Conservation (phyloP, 768 basidiomycete species). For the Leccinum imitatum region DNA sequence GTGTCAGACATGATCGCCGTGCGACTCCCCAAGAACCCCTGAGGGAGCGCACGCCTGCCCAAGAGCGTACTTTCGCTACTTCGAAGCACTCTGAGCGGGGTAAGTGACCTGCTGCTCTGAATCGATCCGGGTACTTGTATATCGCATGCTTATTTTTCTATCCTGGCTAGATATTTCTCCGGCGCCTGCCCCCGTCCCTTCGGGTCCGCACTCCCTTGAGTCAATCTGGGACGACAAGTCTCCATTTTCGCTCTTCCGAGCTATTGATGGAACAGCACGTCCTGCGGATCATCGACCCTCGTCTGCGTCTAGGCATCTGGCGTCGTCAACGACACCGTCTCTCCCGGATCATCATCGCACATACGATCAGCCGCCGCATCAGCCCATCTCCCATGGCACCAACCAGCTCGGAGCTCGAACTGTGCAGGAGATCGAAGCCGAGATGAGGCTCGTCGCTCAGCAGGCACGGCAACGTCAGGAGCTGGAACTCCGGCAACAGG, state of each 20-base stretch:
- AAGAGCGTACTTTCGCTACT: slow-evolving; percentile 21
- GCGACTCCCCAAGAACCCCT: slow-evolving; percentile 22
- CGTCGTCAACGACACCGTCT: slow-evolving; percentile 21
- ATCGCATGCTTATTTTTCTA: slow-evolving; percentile 14
- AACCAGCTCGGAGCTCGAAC: slow-evolving; percentile 52
- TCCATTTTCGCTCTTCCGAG: slow-evolving; percentile 65
- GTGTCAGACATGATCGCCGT: slow-evolving; percentile 16
- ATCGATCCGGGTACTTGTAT: slow-evolving; percentile 11
- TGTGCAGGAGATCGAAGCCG: slow-evolving; percentile 79
- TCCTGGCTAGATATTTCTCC: slow-evolving; percentile 26
- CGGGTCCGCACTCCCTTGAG: slow-evolving; percentile 52
- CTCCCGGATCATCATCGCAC: slow-evolving; percentile 34
- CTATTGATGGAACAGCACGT: slow-evolving; percentile 49
- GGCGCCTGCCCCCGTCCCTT: slow-evolving; percentile 34
- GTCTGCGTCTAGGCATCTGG: slow-evolving; percentile 24
- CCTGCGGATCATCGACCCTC: slow-evolving; percentile 34
- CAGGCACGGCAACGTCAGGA: slow-evolving; percentile 41
- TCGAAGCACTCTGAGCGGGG: slow-evolving; percentile 29
- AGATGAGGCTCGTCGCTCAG: slow-evolving; percentile 69
- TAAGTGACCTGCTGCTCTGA: slow-evolving; percentile 20
- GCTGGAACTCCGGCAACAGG: slow-evolving; percentile 46
- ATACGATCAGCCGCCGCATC: slow-evolving; percentile 40
- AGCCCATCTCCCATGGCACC: slow-evolving; percentile 33
- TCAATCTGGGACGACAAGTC: slow-evolving; percentile 85
- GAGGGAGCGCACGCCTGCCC: slow-evolving; percentile 30